A percentile compares a stretch with the other conserved stretches of the same genome.
phyloP scores from a whole-genome alignment of 164 flowering plant genomes.

The Aristolochia californica region DNA sequence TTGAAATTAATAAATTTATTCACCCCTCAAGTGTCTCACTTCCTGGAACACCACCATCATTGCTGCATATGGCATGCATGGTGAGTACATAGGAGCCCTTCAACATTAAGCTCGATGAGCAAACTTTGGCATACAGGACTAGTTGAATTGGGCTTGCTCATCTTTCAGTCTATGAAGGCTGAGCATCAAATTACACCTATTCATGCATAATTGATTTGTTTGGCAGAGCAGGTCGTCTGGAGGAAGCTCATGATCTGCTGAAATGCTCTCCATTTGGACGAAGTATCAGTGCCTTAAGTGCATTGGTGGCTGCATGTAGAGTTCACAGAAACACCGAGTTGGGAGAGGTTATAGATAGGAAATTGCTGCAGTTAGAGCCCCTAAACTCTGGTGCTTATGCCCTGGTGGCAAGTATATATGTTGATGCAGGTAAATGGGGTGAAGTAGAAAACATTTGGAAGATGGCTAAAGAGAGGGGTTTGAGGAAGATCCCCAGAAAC shows the following conservation, averaged over 20 bases:
- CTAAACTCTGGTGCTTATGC: slow-evolving; percentile 27
- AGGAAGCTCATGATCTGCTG: slow-evolving; percentile 40
- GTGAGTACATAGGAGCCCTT: slow-evolving; percentile 24
- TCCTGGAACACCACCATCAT: slow-evolving; percentile 53
- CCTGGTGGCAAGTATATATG: slow-evolving; percentile 34
- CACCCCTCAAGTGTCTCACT: slow-evolving; percentile 6
- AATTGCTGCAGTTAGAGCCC: slow-evolving; percentile 28
- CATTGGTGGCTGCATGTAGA: slow-evolving; percentile 53
- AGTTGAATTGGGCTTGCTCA: slow-evolving; percentile 37
- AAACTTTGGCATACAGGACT: slow-evolving; percentile 55
- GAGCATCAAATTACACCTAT: slow-evolving; percentile 31
- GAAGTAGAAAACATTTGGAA: slow-evolving; percentile 28
- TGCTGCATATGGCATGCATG: slow-evolving; percentile 41
- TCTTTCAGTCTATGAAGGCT: slow-evolving; percentile 34
- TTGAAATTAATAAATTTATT: no score
- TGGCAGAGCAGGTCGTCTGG: slow-evolving; percentile 48
- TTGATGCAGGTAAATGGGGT: slow-evolving; percentile 41
- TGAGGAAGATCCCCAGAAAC: slow-evolving; percentile 27
- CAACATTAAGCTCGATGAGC: slow-evolving; percentile 26
- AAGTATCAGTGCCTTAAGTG: slow-evolving; percentile 24
- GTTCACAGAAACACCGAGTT: slow-evolving; percentile 27
- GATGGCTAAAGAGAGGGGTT: slow-evolving; percentile 22
- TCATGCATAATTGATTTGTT: slow-evolving; percentile 56
- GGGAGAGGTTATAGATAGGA: slow-evolving; percentile 34
- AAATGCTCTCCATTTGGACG: slow-evolving; percentile 19